Conservation (phyloP, 768 basidiomycete genomes). For the Kwoniella sp. region DNA sequence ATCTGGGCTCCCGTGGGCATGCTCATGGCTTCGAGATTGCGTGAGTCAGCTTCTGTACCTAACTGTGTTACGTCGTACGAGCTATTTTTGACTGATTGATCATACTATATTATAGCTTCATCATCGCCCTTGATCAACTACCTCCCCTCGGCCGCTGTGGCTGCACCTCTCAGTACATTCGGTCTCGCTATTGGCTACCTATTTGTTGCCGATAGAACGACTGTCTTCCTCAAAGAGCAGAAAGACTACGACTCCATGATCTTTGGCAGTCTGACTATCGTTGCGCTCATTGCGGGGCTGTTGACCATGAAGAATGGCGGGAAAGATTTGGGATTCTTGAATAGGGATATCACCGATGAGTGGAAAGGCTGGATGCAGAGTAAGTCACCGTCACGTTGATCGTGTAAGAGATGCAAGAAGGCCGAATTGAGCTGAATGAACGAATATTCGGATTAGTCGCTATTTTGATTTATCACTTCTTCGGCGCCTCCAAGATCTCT, state of each 20-base stretch:
- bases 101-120: conserved; percentile 26
- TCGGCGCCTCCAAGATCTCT: conserved; percentile 83
- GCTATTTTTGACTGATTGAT: not conserved
- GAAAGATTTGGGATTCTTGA: conserved; percentile 84
- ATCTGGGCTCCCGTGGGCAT: conserved; percentile 61
- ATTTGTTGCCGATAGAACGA: conserved; percentile 80
- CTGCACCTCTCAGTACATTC: conserved; percentile 64
- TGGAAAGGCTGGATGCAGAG: conserved; percentile 99
- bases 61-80: too few relatives aligned
- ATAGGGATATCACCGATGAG: conserved; percentile 90
- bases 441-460: too few relatives aligned
- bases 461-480: conserved; percentile 89
- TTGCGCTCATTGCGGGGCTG: conserved; percentile 64
- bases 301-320: conserved; percentile 69
- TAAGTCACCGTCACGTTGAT: too few relatives aligned
- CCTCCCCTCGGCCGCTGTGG: conserved; percentile 42
- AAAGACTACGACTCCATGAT: conserved; percentile 74
- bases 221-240: conserved; percentile 84
- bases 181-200: conserved; percentile 69
- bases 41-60: conserved; percentile 36
- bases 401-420: too few relatives aligned
- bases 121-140: conserved; percentile 27
- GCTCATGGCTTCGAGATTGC: conserved; percentile 53
- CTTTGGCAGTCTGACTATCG: conserved; percentile 64
- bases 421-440: too few relatives aligned